These are phyloP conservation scores for Pichia inconspicua DNA, from an alignment of 1,139 yeast genomes.

Conservation along the genomic window DNA sequence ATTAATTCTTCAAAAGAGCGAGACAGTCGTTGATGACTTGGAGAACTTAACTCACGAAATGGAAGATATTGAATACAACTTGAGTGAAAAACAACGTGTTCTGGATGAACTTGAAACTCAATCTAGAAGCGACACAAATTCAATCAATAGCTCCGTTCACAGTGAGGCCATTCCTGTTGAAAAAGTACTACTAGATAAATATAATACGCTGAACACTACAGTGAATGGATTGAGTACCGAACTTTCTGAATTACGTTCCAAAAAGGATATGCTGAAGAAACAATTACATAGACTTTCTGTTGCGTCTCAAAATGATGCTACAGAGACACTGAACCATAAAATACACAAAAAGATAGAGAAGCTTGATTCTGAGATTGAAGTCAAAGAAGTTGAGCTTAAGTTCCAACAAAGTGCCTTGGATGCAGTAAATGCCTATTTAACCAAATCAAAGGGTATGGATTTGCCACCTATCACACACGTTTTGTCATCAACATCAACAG, in stretches of 20 bases:
- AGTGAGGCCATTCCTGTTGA: constrained; percentile 13
- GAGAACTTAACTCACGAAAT: constrained; percentile 12
- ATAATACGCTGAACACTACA: not conserved
- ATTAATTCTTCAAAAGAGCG: constrained; percentile 3
- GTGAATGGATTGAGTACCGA: constrained; percentile 2
- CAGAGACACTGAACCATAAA: not conserved
- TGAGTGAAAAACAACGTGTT: constrained; percentile 10
- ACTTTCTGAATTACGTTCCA: constrained; percentile 1
- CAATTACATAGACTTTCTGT: constrained; percentile 14
- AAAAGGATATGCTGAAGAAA: constrained; percentile 4
- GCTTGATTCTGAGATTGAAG: constrained; percentile 11
- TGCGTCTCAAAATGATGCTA: constrained; percentile 5
- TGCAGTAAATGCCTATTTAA: constrained; percentile 15
- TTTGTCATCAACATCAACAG: not conserved
- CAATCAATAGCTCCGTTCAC: constrained; percentile 7
- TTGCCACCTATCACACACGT: constrained; percentile 8
- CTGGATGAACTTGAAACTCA: constrained; percentile 8
- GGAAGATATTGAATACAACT: constrained; percentile 9
- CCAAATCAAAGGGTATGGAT: constrained; percentile 10
- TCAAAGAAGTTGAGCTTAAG: constrained; percentile 10
- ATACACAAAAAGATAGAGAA: constrained; percentile 5
- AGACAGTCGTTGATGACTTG: constrained; percentile 9
- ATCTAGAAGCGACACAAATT: constrained; percentile 5
- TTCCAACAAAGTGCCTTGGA: constrained; percentile 14
- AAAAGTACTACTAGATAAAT: constrained; percentile 10